These are phyloP conservation scores for Ploettnerulaceae sp. DNA, from an alignment of 2,329 filamentous ascomycete species.

Conservation along the genomic window DNA sequence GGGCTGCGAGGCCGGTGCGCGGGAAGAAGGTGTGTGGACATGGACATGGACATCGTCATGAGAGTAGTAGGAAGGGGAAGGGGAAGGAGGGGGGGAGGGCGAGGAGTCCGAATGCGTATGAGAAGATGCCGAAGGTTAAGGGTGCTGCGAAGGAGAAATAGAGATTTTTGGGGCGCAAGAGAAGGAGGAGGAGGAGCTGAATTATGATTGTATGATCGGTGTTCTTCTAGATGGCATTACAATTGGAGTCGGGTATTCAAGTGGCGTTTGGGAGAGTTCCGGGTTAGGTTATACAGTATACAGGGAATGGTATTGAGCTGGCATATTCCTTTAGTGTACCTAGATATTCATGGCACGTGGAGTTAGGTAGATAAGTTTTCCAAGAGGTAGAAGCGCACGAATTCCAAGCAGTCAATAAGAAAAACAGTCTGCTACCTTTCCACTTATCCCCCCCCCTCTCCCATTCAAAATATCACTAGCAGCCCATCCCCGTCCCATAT, in stretches of 20 bases:
- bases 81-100: slow-evolving; percentile 41
- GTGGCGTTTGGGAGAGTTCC: background rate
- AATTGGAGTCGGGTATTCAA: background rate
- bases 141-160: slow-evolving; percentile 9
- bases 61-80: slow-evolving; percentile 29
- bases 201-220: slow-evolving; percentile 25
- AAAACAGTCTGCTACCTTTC: too few species aligned
- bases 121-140: slow-evolving; percentile 64
- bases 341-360: too few species aligned
- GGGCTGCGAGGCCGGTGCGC: slow-evolving; percentile 38
- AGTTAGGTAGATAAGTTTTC: too few species aligned
- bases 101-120: slow-evolving; percentile 77
- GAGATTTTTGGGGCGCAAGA: background rate
- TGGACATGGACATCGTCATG: slow-evolving; percentile 31
- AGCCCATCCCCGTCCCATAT: too few species aligned
- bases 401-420: too few species aligned
- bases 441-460: too few species aligned
- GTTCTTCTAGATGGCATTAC: too few species aligned
- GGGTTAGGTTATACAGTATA: too few species aligned
- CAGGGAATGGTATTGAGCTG: too few species aligned
- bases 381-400: too few species aligned
- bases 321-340: too few species aligned
- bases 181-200: background rate
- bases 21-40: slow-evolving; percentile 25
- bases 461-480: too few species aligned